phyloP scores from a whole-genome alignment of 2,329 filamentous ascomycete species.

The Pseudogymnoascus sp. region DNA sequence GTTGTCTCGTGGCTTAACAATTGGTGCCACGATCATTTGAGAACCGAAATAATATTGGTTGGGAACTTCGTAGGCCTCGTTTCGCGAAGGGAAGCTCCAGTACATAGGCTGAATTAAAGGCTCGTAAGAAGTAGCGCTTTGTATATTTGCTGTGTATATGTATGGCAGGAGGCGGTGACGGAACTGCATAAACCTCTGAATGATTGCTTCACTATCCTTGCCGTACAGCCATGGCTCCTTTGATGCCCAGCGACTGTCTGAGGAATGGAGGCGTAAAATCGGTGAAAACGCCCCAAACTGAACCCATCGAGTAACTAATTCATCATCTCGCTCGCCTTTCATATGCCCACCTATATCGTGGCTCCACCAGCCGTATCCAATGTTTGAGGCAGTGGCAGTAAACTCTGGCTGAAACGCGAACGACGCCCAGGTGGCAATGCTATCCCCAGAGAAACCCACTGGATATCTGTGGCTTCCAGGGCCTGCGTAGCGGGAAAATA shows the following conservation, averaged over 20 bases:
- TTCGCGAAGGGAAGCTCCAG: slow-evolving; percentile 45
- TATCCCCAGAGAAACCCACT: slow-evolving; percentile 56
- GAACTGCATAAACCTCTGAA: slow-evolving; percentile 42
- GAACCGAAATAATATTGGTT: slow-evolving; percentile 54
- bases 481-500: slow-evolving; percentile 53
- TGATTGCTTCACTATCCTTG: slow-evolving; percentile 35
- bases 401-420: slow-evolving; percentile 58
- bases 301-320: slow-evolving; percentile 51
- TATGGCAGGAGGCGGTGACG: slow-evolving; percentile 53
- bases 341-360: slow-evolving; percentile 61
- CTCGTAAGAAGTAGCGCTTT: slow-evolving; percentile 35
- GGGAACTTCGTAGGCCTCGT: slow-evolving; percentile 45
- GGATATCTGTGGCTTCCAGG: slow-evolving; percentile 56
- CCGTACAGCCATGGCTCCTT: slow-evolving; percentile 55
- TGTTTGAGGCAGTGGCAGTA: slow-evolving; percentile 56
- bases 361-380: slow-evolving; percentile 61
- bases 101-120: slow-evolving; percentile 54
- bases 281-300: slow-evolving; percentile 54
- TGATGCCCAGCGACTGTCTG: slow-evolving; percentile 46
- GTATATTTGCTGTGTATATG: slow-evolving; percentile 48
- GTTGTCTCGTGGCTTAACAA: slow-evolving; percentile 41
- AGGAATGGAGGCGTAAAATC: slow-evolving; percentile 51
- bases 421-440: slow-evolving; percentile 49
- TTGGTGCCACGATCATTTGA: slow-evolving; percentile 46
- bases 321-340: slow-evolving; percentile 45